Percentiles rank a stretch among this genome's conserved stretches.
Evolutionary conservation across 805 yeast genomes (phyloP).

Genomic region (Hanseniaspora mollemarum): DNA sequence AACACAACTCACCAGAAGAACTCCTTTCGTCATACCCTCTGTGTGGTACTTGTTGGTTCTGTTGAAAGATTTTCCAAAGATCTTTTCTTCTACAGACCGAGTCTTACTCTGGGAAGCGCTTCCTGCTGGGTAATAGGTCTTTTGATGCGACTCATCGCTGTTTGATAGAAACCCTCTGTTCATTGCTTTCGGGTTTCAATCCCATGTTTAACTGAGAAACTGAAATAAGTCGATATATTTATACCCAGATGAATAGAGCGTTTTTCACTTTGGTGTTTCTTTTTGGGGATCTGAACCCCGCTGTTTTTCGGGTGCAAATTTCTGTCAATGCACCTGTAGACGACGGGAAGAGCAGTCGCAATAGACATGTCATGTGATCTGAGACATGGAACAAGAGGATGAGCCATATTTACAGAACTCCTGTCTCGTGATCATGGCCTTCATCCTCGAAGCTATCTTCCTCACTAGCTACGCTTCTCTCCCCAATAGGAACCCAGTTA

Average conservation of each 20-base stretch:
- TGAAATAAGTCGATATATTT: too few species aligned
- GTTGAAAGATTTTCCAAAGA: slow-evolving; percentile 25
- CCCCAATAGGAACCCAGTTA: too few species aligned
- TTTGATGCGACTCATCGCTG: background rate
- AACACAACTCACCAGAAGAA: slow-evolving; percentile 24
- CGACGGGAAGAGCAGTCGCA: background rate
- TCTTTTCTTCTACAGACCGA: slow-evolving; percentile 17
- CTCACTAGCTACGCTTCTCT: too few species aligned
- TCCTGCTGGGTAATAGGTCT: slow-evolving; percentile 5
- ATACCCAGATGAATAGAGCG: too few species aligned
- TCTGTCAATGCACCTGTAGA: background rate
- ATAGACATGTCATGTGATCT: background rate
- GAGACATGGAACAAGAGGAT: too few species aligned
- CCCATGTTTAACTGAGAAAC: too few species aligned
- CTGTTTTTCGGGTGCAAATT: background rate
- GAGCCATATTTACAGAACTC: too few species aligned
- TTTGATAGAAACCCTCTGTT: slow-evolving; percentile 1
- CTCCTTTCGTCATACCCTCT: slow-evolving; percentile 19
- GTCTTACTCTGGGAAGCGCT: background rate
- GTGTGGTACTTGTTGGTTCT: slow-evolving; percentile 20
- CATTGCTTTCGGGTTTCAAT: too few species aligned
- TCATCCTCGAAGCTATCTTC: too few species aligned
- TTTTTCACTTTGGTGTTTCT: too few species aligned
- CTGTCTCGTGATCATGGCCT: too few species aligned
- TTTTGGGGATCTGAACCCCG: too few species aligned